phyloP scores from a whole-genome alignment of 176 grass and related monocot species.

The Aegilops umbellulata region DNA sequence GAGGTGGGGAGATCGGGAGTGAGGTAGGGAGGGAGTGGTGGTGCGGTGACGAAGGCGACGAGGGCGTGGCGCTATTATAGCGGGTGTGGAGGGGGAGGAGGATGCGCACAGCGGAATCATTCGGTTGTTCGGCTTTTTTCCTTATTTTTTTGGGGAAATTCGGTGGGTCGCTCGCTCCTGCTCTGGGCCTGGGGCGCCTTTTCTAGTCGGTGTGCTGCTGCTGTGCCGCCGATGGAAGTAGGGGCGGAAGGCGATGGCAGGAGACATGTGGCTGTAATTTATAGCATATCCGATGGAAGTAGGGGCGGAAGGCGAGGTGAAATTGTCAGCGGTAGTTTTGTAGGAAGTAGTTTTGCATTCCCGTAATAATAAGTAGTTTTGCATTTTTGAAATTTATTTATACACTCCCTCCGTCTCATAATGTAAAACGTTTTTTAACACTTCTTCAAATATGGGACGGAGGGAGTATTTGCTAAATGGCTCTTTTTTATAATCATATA shows the following conservation, averaged over 20 bases:
- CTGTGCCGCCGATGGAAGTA: neutral
- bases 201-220: neutral
- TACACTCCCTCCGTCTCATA: too few relatives aligned
- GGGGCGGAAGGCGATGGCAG: neutral
- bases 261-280: neutral
- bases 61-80: slow-evolving; percentile 54
- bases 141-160: neutral
- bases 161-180: neutral
- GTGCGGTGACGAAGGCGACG: slow-evolving; percentile 41
- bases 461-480: too few relatives aligned
- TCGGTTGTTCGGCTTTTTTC: neutral
- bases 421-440: too few relatives aligned
- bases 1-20: slow-evolving; percentile 44
- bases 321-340: too few relatives aligned
- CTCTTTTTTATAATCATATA: too few relatives aligned
- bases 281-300: too few relatives aligned
- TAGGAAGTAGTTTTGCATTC: too few relatives aligned
- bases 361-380: too few relatives aligned
- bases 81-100: neutral
- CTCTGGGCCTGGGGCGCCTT: neutral
- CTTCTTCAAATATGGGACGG: too few relatives aligned
- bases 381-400: too few relatives aligned
- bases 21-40: slow-evolving; percentile 37
- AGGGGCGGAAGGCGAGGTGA: too few relatives aligned
- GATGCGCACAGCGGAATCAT: slow-evolving; percentile 22